Percentiles rank a stretch among this genome's conserved stretches.
These are phyloP conservation scores for Scheffersomyces quercinus DNA, from an alignment of 1,139 yeast species.

Conservation along the genomic window DNA sequence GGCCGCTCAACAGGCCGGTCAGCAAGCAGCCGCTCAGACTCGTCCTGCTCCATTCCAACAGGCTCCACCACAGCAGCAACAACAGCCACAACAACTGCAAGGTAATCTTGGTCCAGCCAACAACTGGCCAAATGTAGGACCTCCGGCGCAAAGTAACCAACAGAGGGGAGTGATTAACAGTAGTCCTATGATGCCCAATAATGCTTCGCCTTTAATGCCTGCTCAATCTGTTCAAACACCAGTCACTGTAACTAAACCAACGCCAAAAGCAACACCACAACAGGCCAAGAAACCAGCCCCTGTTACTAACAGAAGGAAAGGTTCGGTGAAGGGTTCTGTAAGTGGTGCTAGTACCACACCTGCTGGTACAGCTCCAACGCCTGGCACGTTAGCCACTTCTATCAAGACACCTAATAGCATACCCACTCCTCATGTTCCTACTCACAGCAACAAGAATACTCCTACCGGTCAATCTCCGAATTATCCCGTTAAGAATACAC, in stretches of 20 bases:
- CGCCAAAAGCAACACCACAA: constrained; percentile 6
- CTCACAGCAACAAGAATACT: constrained; percentile 43
- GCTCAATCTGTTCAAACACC: constrained; percentile 7
- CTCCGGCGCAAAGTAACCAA: constrained; percentile 11
- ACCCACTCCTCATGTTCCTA: constrained; percentile 43
- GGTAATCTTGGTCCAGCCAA: constrained; percentile 19
- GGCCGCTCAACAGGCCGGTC: not conserved
- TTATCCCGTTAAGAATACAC: constrained; percentile 15
- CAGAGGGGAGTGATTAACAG: constrained; percentile 12
- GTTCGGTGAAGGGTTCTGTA: constrained; percentile 21
- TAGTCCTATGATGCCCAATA: constrained; percentile 27
- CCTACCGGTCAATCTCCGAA: constrained; percentile 44
- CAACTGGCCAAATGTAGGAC: constrained; percentile 23
- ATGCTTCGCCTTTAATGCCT: constrained; percentile 21
- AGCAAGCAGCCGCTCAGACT: not conserved
- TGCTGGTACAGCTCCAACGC: constrained; percentile 40
- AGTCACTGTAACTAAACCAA: not conserved
- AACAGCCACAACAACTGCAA: constrained; percentile 5
- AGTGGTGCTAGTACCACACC: constrained; percentile 33
- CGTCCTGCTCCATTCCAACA: constrained; percentile 8
- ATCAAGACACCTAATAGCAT: constrained; percentile 49
- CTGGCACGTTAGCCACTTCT: constrained; percentile 41
- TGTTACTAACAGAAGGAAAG: constrained; percentile 26
- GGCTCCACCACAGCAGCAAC: constrained; percentile 13
- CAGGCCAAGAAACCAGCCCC: constrained; percentile 7